Percentiles rank a stretch among this genome's conserved stretches.
These are phyloP conservation scores for Coffea canephora DNA, from an alignment of 257 asterid species.

Conservation along the genomic window DNA sequence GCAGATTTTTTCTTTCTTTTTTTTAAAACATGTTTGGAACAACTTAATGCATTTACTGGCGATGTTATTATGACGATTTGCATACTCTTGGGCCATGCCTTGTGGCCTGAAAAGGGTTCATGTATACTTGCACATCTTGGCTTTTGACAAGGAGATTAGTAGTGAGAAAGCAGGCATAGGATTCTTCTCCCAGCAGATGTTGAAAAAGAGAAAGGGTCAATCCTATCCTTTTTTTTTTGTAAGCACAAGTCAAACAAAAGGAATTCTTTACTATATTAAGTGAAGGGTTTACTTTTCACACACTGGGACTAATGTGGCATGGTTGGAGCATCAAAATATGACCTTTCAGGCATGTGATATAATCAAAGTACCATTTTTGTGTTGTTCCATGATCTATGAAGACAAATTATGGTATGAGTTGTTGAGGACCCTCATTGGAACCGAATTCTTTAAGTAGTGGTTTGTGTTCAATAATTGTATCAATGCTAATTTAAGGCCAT, in stretches of 20 bases:
- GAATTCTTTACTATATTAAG: not conserved
- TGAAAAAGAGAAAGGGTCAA: slow-evolving; percentile 6
- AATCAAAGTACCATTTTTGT: too few species aligned
- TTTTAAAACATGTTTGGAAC: not conserved
- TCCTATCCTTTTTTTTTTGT: not conserved
- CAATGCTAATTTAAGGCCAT: not conserved
- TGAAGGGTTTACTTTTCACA: not conserved
- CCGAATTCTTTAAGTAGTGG: not conserved
- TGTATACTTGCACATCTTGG: not conserved
- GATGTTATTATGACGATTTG: not conserved
- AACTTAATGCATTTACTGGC: not conserved
- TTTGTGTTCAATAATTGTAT: too few species aligned
- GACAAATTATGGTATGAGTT: not conserved
- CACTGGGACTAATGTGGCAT: not conserved
- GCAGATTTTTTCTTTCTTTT: not conserved
- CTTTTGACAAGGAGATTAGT: not conserved
- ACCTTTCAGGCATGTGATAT: too few species aligned
- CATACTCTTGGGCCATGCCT: not conserved
- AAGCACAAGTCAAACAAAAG: not conserved
- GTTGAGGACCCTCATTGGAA: not conserved
- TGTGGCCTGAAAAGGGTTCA: not conserved
- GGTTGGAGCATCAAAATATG: not conserved
- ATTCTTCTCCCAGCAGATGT: not conserved
- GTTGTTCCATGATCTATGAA: not conserved
- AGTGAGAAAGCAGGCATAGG: slow-evolving; percentile 9